Base-by-base conservation (phyloP, 2,329 filamentous ascomycete genomes). In the Amauroascus verrucosus region DNA sequence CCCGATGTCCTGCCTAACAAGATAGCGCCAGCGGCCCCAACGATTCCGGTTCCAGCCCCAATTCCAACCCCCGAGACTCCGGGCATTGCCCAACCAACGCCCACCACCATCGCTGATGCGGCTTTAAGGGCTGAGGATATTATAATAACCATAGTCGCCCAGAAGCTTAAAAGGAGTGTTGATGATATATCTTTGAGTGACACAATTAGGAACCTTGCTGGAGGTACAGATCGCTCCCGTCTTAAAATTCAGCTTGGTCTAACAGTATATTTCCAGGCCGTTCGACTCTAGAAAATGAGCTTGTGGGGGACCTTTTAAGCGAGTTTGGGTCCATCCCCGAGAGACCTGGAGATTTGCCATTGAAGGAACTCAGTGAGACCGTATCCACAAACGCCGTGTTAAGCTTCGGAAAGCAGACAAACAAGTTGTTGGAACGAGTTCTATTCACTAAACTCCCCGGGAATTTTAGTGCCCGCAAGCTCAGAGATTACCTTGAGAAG, bases 251-350 rank as follows among this genome's bases (percentile, higher is more conserved):
- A 30, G 9, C 26, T 30, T 30, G 9, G 26, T 30, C 26, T 30
- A 9, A 30, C 26, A 30, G 9, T 51, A 55, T 51, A 30, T 8
- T 22, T 20, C 8, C 47, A 66, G 68, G 70, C 3, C 65, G 67
- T 50, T 75, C 72, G 1, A 73, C 72, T 1, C 60, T 75, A 1
- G 68, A 74, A 53, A 75, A 75, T 52, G 72, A 75, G 54, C 64
- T 74, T 50, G 64, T 70, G 9, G 72, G 72, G 1, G 71, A 74
- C 56, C 63, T 75, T 20, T 57, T 63, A 8, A 62, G 61, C 18
- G 72, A 75, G 55, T 72, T 75, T 54, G 70, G 69, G 7, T 60
- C 56, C 5, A 56, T 71, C 1, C 71, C 72, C 4, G 70, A 74
- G 37, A 63, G 67, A 7, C 60, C 65, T 3, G 72, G 74, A 46